Base-by-base conservation (phyloP, 2,329 filamentous ascomycete genomes). In the Fusarium hainanense region DNA sequence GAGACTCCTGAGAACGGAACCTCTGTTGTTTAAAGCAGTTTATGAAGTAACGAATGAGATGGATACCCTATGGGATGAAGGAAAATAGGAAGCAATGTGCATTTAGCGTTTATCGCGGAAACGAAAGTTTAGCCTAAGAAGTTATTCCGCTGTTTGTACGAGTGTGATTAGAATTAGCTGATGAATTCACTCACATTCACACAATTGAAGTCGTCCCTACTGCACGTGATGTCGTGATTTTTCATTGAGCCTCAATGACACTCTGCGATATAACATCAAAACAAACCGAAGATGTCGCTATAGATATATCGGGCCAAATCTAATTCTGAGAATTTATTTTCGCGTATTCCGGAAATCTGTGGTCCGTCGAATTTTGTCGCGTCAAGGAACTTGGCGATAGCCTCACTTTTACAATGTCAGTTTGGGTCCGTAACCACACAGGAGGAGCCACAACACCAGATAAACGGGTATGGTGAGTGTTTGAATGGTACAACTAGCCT, bases 1-100 rank as follows among this genome's bases (percentile, higher is more conserved):
- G 88, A 90, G 82, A 66, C 44, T 10, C 46, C 40, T 12, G 68
- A 69, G 59, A 66, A 69, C 2, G 68, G 68, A 23, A 69, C 68
- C 14, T 54, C 64, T 49, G 54, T 48, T 43, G 68, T 49, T 58
- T 70, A 32, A 69, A 27, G 25, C 32, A 30, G 25, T 52, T 28
- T 68, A 65, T 60, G 57, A 63, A 44, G 43, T 66, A 47, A 67
- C 46, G 64, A 65, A 47, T 37, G 23, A 20, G 54, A 66, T 34
- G 49, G 40, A 68, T 70, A 70, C 67, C 67, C 67, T 41, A 34
- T 47, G 30, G 28, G 49, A 52, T 47, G 56, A 49, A 34, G 28
- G 42, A 25, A 48, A 58, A 27, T 34, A 28, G 48, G 13, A 46
- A 37, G 27, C 23, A 51, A 52, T 43, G 48, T 54, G 46, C 52